Evolutionary conservation across 1,284 basidiomycete genomes (phyloP).

Genomic region (Neonothopanus nambi): DNA sequence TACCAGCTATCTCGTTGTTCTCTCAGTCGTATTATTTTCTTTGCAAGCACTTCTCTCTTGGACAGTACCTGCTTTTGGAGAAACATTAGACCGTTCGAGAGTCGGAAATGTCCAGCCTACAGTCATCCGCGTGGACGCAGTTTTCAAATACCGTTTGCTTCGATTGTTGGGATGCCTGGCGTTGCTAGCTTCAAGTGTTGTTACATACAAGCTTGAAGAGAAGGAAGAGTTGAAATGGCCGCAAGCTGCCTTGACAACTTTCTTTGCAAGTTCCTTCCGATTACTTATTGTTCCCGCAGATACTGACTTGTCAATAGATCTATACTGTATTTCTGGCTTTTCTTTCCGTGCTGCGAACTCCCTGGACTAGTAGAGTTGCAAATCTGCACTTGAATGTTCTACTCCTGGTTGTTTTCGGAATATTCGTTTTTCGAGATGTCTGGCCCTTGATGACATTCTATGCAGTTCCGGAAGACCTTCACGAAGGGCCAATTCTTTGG

Average conservation of each 20-base stretch:
- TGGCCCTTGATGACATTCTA: slow-evolving; percentile 59
- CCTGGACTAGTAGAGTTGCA: neutral
- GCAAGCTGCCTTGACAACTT: too few species aligned
- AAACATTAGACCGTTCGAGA: too few species aligned
- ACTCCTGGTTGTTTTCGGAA: slow-evolving; percentile 34
- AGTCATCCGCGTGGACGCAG: neutral
- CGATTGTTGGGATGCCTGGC: slow-evolving; percentile 5
- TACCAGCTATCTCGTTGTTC: too few species aligned
- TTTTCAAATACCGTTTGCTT: slow-evolving; percentile 1
- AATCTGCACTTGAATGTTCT: slow-evolving; percentile 35
- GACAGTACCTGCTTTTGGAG: too few species aligned
- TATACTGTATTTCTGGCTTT: slow-evolving; percentile 1
- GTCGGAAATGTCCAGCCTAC: too few species aligned
- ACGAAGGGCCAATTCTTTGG: slow-evolving; percentile 39
- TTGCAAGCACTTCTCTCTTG: too few species aligned
- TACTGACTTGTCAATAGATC: neutral
- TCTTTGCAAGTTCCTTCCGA: neutral
- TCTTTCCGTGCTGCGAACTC: neutral
- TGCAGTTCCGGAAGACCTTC: slow-evolving; percentile 30
- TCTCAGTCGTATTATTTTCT: too few species aligned
- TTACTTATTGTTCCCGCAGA: neutral
- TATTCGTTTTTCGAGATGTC: slow-evolving; percentile 65
- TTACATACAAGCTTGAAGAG: neutral
- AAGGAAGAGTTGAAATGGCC: too few species aligned
- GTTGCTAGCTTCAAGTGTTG: neutral